Evolutionary conservation across 192 early-diverging fungal species (phyloP), one percentile per base, ranked within the genome.

Genomic region (Coemansia sp.): DNA sequence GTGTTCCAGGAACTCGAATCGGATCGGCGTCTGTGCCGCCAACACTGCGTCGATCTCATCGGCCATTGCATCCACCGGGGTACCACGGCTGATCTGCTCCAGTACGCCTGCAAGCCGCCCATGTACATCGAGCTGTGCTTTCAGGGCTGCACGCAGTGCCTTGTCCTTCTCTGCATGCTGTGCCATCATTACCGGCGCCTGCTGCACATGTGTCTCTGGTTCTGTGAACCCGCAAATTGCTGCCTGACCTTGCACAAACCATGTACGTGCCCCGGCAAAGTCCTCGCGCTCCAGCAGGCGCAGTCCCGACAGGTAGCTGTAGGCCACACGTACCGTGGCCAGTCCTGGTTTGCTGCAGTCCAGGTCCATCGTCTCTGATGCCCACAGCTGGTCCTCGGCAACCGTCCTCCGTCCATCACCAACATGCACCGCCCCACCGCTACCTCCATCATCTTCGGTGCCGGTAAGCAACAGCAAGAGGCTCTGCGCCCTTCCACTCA

Each of bases 1-100:
- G 25, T 40, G 57, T 40, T 77, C 75, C 15, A 77, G 65, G 47
- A 77, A 77, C 62, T 77, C 75, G 30, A 77, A 77, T 5, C 75
- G 75, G 23, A 77, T 53, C 0, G 68, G 59, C 1, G 50, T 41
- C 41, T 68, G 68, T 2, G 57, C 38, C 6, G 61, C 68, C 14
- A 77, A 9, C 2, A 77, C 38, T 2, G 13, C 19, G 28, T 68
- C 68, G 13, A 77, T 64, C n/a, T 66, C 64, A 7, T 47, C 55
- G 1, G 58, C 37, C 36, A 68, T 0, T 7, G 58, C 65, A 40
- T 55, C 52, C 4, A 57, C 27, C 0, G 45, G 37, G 0, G 38
- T 55, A 33, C 66, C 69, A n/a, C 57, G 42, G 6, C 33, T 53
- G 37, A 72, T 37, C 36, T 60, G 61, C n/a, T 50, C 53, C 15